phyloP scores from a whole-genome alignment of 2,329 filamentous ascomycete genomes.

The Chrysosphaeria jannelii region DNA sequence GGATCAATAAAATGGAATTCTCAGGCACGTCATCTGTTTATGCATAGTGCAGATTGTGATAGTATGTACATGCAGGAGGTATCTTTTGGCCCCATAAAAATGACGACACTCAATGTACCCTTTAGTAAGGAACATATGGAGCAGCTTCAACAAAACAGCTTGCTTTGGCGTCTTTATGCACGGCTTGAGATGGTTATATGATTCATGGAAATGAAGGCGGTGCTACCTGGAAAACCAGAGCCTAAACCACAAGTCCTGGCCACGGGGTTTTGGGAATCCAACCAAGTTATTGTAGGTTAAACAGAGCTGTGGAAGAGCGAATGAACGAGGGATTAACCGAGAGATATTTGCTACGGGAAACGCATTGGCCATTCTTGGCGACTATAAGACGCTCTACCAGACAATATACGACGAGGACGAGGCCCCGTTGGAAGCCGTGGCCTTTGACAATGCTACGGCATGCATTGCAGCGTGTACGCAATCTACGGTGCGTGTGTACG shows the following conservation, averaged over 20 bases:
- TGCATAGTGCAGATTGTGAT: too few species aligned
- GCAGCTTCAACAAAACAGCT: too few species aligned
- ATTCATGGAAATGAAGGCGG: slow-evolving; percentile 13
- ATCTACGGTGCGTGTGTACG: slow-evolving; percentile 42
- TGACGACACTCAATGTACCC: too few species aligned
- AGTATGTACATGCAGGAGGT: too few species aligned
- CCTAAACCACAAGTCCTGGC: slow-evolving; percentile 16
- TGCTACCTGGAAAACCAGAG: slow-evolving; percentile 18
- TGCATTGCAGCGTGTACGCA: slow-evolving; percentile 55
- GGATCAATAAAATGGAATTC: too few species aligned
- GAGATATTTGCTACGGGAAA: slow-evolving; percentile 76
- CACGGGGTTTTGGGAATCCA: slow-evolving; percentile 14
- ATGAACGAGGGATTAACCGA: neutral
- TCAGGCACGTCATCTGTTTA: too few species aligned
- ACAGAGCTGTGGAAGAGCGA: neutral
- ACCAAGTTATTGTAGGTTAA: slow-evolving; percentile 9
- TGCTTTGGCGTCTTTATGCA: too few species aligned
- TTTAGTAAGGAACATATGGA: too few species aligned
- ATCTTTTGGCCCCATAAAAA: too few species aligned
- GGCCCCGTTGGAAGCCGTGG: slow-evolving; percentile 36
- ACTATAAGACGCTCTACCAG: slow-evolving; percentile 46
- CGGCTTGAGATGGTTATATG: too few species aligned
- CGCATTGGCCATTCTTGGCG: slow-evolving; percentile 57
- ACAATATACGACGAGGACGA: slow-evolving; percentile 68
- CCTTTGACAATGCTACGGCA: slow-evolving; percentile 53